phyloP scores from a whole-genome alignment of 306 rosid species.

The Inga laurina region DNA sequence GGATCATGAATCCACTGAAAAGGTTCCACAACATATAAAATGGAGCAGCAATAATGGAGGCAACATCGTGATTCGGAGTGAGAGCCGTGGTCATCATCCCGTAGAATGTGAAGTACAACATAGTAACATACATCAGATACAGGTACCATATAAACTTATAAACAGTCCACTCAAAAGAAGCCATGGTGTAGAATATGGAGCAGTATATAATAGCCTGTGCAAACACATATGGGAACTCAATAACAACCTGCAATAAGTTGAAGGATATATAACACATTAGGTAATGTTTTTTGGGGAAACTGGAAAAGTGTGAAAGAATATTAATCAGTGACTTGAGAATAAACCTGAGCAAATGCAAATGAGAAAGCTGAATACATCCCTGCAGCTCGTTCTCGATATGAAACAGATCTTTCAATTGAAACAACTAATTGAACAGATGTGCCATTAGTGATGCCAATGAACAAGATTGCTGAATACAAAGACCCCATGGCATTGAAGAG shows the following conservation, averaged over 20 bases:
- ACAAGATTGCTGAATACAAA: slow-evolving; percentile 60
- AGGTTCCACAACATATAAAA: slow-evolving; percentile 99
- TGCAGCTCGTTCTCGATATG: slow-evolving; percentile 76
- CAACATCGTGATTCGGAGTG: slow-evolving; percentile 96
- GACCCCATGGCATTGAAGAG: slow-evolving; percentile 73
- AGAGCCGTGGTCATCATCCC: slow-evolving; percentile 99
- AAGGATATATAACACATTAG: slow-evolving; percentile 12
- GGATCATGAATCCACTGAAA: slow-evolving; percentile 99
- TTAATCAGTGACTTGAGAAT: neutral
- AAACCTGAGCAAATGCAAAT: slow-evolving; percentile 65
- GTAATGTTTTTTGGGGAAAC: neutral
- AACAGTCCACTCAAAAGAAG: slow-evolving; percentile 77
- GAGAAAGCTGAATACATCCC: slow-evolving; percentile 79
- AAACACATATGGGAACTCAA: slow-evolving; percentile 94
- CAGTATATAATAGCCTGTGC: slow-evolving; percentile 79
- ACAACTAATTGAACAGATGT: slow-evolving; percentile 68
- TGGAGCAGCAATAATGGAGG: slow-evolving; percentile 92
- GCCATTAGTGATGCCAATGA: slow-evolving; percentile 64
- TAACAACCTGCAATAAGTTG: slow-evolving; percentile 62
- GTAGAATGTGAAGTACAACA: slow-evolving; percentile 95
- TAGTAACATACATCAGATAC: slow-evolving; percentile 87
- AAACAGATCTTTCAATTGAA: slow-evolving; percentile 70
- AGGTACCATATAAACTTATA: slow-evolving; percentile 84
- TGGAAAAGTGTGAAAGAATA: neutral
- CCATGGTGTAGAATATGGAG: slow-evolving; percentile 84